Evolutionary conservation across 805 yeast genomes (phyloP), one percentile per base, ranked within the genome.

Genomic region (Cyberlindnera mrakii): DNA sequence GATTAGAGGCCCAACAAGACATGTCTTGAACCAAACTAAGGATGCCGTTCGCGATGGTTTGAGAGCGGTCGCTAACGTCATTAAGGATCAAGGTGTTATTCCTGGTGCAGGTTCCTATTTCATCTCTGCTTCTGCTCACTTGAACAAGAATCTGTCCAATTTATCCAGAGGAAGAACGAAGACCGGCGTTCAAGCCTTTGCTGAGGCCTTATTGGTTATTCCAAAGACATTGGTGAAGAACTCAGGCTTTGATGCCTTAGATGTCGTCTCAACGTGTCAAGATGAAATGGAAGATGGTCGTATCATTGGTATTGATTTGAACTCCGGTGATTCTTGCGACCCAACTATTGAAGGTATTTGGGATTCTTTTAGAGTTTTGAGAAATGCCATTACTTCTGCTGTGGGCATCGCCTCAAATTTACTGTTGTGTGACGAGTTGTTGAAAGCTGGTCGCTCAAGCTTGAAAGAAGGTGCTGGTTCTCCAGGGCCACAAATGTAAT

Each of bases 41-140:
- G 99, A 93, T 62, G 98, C 99, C 1, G 89, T 95, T 18, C 80
- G 99, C 63, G 99, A 93, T 63, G 99, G 99, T 30, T 73, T 93
- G 46, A 80, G 99, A 53, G 89, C 97, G 1, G 97, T 93, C 15
- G 80, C 95, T 35, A 93, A 93, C 60, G 93, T 90, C 30, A 68
- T 93, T 41, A 85, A 80, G 58, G 99, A 93, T 64, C 77, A 80
- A 54, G 67, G 83, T 34, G 81, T 93, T 33, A 82, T 93, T 37
- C 96, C 99, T 6, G 99, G 99, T 49, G 99, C 93, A 1, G 99
- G 99, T 44, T 93, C 98, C 2, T 93, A 85, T 65, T 95, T 82
- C 69, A 71, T 93, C 58, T 82, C 95, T 42, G 87, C 91, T 46
- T 77, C 88, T 41, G 75, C 80, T 55, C 76, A 85, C 58, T 70